These are phyloP conservation scores for Microglena sp. DNA, from an alignment of 139 green algal species.

Conservation along the genomic window DNA sequence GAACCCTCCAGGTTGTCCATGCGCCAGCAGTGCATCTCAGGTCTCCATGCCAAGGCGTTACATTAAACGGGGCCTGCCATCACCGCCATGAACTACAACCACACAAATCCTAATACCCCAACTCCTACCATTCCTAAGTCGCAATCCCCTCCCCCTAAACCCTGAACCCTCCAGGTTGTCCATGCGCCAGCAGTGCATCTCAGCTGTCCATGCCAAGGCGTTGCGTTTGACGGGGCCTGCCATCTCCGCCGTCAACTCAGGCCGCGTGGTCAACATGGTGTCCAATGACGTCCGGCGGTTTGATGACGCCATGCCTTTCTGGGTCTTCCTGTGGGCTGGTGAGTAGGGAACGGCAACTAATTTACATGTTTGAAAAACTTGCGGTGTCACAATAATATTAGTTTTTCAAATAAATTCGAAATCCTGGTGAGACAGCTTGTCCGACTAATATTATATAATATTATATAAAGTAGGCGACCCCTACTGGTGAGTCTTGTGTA, in stretches of 20 bases:
- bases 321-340: constrained; percentile 25
- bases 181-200: constrained; percentile 8
- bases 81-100: constrained; percentile 23
- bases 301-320: constrained; percentile 34
- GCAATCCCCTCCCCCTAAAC: not conserved
- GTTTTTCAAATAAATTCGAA: no score
- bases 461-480: no score
- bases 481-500: no score
- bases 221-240: constrained; percentile 63
- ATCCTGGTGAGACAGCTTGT: no score
- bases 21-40: constrained; percentile 6
- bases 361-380: no score
- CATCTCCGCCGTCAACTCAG: constrained; percentile 32
- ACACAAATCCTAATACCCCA: constrained; percentile 1
- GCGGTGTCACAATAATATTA: no score
- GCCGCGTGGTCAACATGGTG: constrained; percentile 45
- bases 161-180: not conserved
- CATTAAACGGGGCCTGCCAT: constrained; percentile 62
- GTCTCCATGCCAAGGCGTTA: constrained; percentile 23
- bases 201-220: constrained; percentile 10
- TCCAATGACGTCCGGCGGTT: constrained; percentile 40
- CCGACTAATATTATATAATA: no score
- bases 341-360: no score
- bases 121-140: not conserved
- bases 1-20: constrained; percentile 4